Evolutionary conservation across 2,329 filamentous ascomycete species (phyloP).

Genomic region (Cladosporium phlei): DNA sequence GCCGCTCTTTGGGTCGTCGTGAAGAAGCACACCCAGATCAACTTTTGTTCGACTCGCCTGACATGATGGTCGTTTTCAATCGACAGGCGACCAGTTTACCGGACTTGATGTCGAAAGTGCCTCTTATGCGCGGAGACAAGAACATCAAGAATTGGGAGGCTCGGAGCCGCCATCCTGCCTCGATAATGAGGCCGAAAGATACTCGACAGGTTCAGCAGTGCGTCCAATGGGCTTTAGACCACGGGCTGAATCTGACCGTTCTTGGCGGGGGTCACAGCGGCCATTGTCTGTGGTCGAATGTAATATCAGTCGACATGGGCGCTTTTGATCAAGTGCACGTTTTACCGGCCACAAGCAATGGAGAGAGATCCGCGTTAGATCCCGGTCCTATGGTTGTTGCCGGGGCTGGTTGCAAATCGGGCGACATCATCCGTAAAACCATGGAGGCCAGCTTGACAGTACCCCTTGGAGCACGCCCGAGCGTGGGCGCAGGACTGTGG

Average conservation of each 20-base stretch:
- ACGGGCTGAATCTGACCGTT: conserved; percentile 45
- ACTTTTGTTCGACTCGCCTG: conserved; percentile 47
- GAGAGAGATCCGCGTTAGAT: neutral
- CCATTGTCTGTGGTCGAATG: conserved; percentile 51
- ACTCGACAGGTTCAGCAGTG: conserved; percentile 51
- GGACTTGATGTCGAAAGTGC: conserved; percentile 42
- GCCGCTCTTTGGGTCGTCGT: conserved; percentile 43
- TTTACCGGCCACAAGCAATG: conserved; percentile 17
- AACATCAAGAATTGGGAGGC: conserved; percentile 52
- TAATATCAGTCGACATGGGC: conserved; percentile 56
- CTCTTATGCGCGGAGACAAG: conserved; percentile 26
- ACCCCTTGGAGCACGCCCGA: conserved; percentile 57
- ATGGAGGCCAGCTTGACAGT: conserved; percentile 50
- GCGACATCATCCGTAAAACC: conserved; percentile 48
- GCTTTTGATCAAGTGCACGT: conserved; percentile 51
- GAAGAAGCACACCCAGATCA: conserved; percentile 34
- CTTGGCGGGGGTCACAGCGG: conserved; percentile 57
- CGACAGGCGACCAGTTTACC: conserved; percentile 40
- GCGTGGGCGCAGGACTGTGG: conserved; percentile 60
- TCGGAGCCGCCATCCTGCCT: conserved; percentile 40
- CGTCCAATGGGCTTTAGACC: conserved; percentile 52
- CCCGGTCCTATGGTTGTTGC: conserved; percentile 43
- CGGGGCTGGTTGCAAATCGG: conserved; percentile 53
- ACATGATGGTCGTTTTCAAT: conserved; percentile 50
- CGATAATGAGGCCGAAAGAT: conserved; percentile 44